Percentiles rank a stretch among this genome's conserved stretches.
phyloP scores from a whole-genome alignment of 2,329 filamentous ascomycete genomes.

The Lasiodiplodia citricola region DNA sequence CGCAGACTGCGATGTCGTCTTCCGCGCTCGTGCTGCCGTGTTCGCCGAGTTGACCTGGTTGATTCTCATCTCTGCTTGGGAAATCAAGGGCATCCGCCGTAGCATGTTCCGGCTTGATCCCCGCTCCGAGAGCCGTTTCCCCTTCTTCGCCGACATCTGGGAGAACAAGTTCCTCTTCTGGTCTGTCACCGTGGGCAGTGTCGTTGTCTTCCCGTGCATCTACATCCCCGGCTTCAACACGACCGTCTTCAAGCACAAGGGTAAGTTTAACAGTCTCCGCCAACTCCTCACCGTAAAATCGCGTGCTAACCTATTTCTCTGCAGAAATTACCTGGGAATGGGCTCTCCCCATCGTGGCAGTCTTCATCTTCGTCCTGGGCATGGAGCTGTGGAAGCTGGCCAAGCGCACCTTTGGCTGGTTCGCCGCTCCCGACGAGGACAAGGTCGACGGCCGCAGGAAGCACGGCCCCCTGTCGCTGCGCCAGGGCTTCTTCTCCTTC shows the following conservation, averaged over 20 bases:
- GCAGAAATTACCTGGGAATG: slow-evolving; percentile 33
- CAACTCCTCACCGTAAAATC: neutral
- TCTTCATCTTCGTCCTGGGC: slow-evolving; percentile 32
- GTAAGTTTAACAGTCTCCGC: neutral
- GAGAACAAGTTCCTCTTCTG: slow-evolving; percentile 59
- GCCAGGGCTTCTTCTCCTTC: slow-evolving; percentile 34
- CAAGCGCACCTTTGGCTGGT: slow-evolving; percentile 33
- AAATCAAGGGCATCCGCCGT: slow-evolving; percentile 34
- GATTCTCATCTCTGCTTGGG: slow-evolving; percentile 34
- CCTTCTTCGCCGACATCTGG: slow-evolving; percentile 32
- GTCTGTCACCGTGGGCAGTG: slow-evolving; percentile 63
- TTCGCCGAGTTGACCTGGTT: slow-evolving; percentile 35
- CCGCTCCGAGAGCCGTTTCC: slow-evolving; percentile 28
- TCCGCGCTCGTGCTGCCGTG: slow-evolving; percentile 34
- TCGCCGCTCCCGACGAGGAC: slow-evolving; percentile 29
- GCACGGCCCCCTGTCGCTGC: slow-evolving; percentile 25
- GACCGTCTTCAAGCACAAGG: slow-evolving; percentile 35
- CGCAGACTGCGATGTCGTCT: slow-evolving; percentile 38
- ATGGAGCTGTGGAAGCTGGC: slow-evolving; percentile 34
- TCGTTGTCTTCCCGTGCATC: slow-evolving; percentile 64
- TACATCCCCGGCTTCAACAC: slow-evolving; percentile 36
- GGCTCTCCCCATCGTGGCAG: slow-evolving; percentile 30
- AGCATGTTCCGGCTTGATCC: slow-evolving; percentile 34
- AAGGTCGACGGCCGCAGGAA: slow-evolving; percentile 11
- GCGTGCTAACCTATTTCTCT: neutral